These are phyloP conservation scores for Polytrichum formosum DNA, from an alignment of 225 moss, liverwort and hornwort genomes.

Conservation along the genomic window DNA sequence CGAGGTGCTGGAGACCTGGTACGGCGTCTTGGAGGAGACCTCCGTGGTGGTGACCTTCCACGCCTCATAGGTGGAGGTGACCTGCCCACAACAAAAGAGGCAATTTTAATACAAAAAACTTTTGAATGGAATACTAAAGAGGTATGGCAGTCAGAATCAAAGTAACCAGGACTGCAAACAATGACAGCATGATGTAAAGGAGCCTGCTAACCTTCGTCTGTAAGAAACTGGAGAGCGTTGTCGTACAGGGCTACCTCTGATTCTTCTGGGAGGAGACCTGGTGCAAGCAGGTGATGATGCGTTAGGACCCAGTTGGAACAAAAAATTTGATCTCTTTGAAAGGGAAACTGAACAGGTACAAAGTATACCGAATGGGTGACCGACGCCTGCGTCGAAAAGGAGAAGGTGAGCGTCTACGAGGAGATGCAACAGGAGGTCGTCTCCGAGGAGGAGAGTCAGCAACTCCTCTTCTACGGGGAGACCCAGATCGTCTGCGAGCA, in stretches of 20 bases:
- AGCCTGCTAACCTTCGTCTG: conserved; percentile 62
- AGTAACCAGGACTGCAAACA: no score
- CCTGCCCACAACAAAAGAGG: conserved; percentile 22
- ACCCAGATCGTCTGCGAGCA: conserved; percentile 69
- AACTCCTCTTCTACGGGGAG: conserved; percentile 69
- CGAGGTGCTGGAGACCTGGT: conserved; percentile 79
- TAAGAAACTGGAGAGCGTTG: conserved; percentile 83
- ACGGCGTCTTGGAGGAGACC: conserved; percentile 77
- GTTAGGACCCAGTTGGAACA: no score
- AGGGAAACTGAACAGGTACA: neutral
- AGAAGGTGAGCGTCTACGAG: conserved; percentile 87
- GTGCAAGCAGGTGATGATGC: neutral
- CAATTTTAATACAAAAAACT: neutral
- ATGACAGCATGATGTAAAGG: neutral
- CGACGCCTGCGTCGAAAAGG: conserved; percentile 70
- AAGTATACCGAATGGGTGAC: conserved; percentile 67
- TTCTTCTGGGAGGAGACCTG: conserved; percentile 75
- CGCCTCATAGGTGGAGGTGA: conserved; percentile 77
- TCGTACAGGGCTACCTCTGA: conserved; percentile 67
- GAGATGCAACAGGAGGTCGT: conserved; percentile 65
- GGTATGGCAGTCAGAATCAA: no score
- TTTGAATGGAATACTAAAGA: no score
- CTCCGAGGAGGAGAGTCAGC: conserved; percentile 62
- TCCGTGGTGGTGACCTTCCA: conserved; percentile 71
- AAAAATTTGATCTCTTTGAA: no score